A percentile compares a stretch with the other conserved stretches of the same genome.
phyloP scores from a whole-genome alignment of 495 filamentous ascomycete species.

The Aspergillus steynii region DNA sequence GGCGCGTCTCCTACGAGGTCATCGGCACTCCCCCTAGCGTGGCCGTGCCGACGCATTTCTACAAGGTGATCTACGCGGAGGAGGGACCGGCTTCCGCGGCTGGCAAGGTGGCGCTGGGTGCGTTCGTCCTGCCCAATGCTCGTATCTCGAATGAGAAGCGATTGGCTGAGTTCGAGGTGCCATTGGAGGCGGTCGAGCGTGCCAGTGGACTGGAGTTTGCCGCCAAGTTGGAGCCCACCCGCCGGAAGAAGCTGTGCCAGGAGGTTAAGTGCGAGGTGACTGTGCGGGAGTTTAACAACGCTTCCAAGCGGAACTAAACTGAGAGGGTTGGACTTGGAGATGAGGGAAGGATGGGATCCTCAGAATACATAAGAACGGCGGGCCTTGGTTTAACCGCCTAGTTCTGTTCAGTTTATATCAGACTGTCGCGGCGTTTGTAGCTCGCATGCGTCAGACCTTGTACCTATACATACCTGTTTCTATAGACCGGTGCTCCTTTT shows the following conservation, averaged over 20 bases:
- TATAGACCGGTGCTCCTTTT: slow-evolving; percentile 1
- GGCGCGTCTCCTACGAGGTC: slow-evolving; percentile 95
- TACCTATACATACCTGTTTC: slow-evolving; percentile 14
- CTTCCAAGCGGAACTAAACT: slow-evolving; percentile 29
- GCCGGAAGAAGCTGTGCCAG: slow-evolving; percentile 79
- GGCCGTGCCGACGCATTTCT: slow-evolving; percentile 97
- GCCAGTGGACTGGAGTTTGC: slow-evolving; percentile 92
- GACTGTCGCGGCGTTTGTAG: slow-evolving; percentile 2
- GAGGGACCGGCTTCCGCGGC: slow-evolving; percentile 58
- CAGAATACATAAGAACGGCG: not conserved
- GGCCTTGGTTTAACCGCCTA: not conserved
- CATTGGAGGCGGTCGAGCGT: slow-evolving; percentile 86
- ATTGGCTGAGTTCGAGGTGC: slow-evolving; percentile 88
- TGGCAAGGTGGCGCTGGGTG: slow-evolving; percentile 84
- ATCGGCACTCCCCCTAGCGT: slow-evolving; percentile 92
- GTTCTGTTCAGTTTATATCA: not conserved
- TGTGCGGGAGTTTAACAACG: slow-evolving; percentile 70
- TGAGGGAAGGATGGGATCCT: not conserved
- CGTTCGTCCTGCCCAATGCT: slow-evolving; percentile 94
- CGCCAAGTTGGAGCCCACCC: slow-evolving; percentile 65
- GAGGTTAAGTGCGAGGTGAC: slow-evolving; percentile 79
- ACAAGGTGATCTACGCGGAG: slow-evolving; percentile 96
- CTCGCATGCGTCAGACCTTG: slow-evolving; percentile 7
- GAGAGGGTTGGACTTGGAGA: not conserved
- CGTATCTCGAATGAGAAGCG: slow-evolving; percentile 83